Evolutionary conservation across 2,329 filamentous ascomycete species (phyloP).

Genomic region (Mycosphaerella arachidis): DNA sequence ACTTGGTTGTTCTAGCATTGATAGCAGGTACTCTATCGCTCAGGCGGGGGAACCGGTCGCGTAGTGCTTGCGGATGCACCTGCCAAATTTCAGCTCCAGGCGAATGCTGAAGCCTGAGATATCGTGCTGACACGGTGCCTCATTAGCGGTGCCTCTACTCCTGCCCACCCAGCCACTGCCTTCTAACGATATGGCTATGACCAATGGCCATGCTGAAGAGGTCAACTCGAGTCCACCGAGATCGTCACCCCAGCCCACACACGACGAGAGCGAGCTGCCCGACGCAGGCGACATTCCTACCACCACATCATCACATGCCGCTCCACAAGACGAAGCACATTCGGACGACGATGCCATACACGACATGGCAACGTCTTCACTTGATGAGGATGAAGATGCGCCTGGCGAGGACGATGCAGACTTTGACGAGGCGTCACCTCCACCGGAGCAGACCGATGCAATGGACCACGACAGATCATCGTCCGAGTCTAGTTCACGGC

Average conservation of each 20-base stretch:
- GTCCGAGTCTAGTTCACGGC: conserved; percentile 66
- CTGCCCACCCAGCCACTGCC: conserved; percentile 56
- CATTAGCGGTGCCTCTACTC: conserved; percentile 57
- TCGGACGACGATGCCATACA: conserved; percentile 42
- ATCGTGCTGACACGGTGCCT: conserved; percentile 41
- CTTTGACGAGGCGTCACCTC: conserved; percentile 64
- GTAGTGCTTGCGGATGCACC: conserved; percentile 27
- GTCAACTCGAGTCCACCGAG: conserved; percentile 45
- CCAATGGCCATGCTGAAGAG: conserved; percentile 63
- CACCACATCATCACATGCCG: conserved; percentile 39
- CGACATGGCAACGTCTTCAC: conserved; percentile 43
- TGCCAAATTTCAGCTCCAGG: conserved; percentile 31
- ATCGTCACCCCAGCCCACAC: conserved; percentile 46
- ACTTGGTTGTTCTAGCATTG: conserved; percentile 32
- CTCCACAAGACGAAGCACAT: conserved; percentile 37
- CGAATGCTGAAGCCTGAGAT: conserved; percentile 27
- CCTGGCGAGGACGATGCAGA: conserved; percentile 58
- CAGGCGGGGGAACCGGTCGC: conserved; percentile 42
- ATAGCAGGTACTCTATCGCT: conserved; percentile 26
- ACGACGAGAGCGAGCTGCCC: conserved; percentile 72
- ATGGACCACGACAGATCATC: conserved; percentile 59
- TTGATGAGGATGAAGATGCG: conserved; percentile 48
- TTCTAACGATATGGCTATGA: conserved; percentile 49
- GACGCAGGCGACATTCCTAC: conserved; percentile 58
- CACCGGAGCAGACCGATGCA: conserved; percentile 38